Evolutionary conservation across 169 alveolate genomes (phyloP).

Genomic region (Babesia divergens): DNA sequence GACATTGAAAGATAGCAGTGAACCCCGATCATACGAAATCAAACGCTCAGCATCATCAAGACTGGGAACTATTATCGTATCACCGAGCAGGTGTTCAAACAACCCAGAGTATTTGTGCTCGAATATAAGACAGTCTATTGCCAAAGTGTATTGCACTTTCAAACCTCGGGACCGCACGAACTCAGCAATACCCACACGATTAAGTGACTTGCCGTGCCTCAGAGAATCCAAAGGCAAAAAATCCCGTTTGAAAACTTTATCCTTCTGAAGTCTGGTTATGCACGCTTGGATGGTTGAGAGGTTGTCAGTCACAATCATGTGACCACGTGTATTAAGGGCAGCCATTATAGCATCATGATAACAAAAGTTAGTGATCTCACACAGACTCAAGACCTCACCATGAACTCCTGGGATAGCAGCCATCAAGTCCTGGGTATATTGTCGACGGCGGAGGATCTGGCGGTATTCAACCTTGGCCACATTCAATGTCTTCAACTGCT

Average conservation of each 20-base stretch:
- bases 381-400: conserved; percentile 67
- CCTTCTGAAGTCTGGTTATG: conserved; percentile 46
- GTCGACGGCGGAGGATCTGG: conserved; percentile 51
- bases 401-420: conserved; percentile 56
- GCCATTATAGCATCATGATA: conserved; percentile 67
- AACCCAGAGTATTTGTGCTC: conserved; percentile 6
- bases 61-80: conserved; percentile 37
- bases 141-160: conserved; percentile 27
- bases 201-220: conserved; percentile 40
- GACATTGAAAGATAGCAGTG: conserved; percentile 8
- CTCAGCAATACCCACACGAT: conserved; percentile 16
- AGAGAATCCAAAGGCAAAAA: conserved; percentile 65
- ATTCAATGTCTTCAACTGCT: conserved; percentile 50
- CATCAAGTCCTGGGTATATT: conserved; percentile 52
- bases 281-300: conserved; percentile 54
- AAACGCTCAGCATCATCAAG: conserved; percentile 58
- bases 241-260: conserved; percentile 62
- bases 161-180: not conserved
- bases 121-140: conserved; percentile 45
- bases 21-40: not conserved
- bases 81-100: conserved; percentile 60
- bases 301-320: conserved; percentile 58
- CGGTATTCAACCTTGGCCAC: conserved; percentile 62
- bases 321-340: conserved; percentile 59
- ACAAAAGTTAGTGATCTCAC: conserved; percentile 58